Evolutionary conservation across 257 asterid species (phyloP).

Genomic region (Agastache rugosa): DNA sequence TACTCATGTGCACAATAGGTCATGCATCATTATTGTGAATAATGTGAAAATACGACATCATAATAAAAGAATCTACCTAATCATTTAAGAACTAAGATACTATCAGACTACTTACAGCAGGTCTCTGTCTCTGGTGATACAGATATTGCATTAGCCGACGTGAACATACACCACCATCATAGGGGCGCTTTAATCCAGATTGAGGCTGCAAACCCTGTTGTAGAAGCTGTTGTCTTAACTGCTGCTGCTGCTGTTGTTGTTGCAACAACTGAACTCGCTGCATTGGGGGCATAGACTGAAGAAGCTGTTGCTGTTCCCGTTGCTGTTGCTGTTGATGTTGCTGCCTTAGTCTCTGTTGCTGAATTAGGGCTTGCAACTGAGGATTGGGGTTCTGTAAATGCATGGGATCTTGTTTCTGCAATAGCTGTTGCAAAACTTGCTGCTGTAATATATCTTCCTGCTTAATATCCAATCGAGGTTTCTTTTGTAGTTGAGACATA

Average conservation of each 20-base stretch:
- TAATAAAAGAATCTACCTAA: background rate
- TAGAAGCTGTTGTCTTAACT: conserved; percentile 71
- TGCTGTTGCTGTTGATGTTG: conserved; percentile 52
- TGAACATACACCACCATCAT: conserved; percentile 91
- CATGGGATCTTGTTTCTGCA: conserved; percentile 75
- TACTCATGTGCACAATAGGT: conserved; percentile 13
- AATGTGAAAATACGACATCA: conserved; percentile 4
- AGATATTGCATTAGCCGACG: conserved; percentile 94
- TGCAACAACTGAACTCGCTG: conserved; percentile 85
- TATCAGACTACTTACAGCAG: conserved; percentile 67
- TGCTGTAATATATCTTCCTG: conserved; percentile 85
- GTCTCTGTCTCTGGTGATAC: conserved; percentile 94
- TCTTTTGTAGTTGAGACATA: conserved; percentile 82
- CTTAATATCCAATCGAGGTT: conserved; percentile 88
- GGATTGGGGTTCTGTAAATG: conserved; percentile 76
- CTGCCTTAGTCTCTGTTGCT: conserved; percentile 87
- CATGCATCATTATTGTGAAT: background rate
- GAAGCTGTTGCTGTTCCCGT: conserved; percentile 62
- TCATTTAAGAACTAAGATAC: conserved; percentile 13
- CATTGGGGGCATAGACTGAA: conserved; percentile 81
- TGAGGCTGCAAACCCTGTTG: conserved; percentile 76
- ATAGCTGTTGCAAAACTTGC: conserved; percentile 80
- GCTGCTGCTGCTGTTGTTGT: conserved; percentile 77
- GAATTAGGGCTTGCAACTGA: conserved; percentile 81
- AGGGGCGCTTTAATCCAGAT: conserved; percentile 73